A percentile compares a stretch with the other conserved stretches of the same genome.
phyloP scores from a whole-genome alignment of 2,329 filamentous ascomycete species.

The Apiospora aurea region DNA sequence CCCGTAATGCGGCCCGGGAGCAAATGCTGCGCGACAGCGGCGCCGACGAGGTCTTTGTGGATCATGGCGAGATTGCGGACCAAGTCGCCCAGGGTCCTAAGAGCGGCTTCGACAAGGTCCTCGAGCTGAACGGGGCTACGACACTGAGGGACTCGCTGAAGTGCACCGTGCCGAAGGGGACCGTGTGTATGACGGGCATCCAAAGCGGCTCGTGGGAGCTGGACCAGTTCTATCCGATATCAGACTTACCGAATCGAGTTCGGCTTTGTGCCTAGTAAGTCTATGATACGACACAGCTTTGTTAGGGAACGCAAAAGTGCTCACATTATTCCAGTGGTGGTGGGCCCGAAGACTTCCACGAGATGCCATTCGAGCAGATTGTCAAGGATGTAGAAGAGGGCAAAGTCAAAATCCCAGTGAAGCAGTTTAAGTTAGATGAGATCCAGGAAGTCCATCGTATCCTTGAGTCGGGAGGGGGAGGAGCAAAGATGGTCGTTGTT shows the following conservation, averaged over 20 bases:
- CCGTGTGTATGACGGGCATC: conserved; percentile 52
- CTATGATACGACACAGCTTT: not conserved
- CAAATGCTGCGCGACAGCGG: conserved; percentile 47
- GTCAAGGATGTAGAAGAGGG: conserved; percentile 32
- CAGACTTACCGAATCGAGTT: conserved; percentile 30
- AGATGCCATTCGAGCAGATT: conserved; percentile 33
- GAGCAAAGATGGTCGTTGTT: conserved; percentile 34
- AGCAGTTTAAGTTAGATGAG: conserved; percentile 34
- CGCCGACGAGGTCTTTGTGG: conserved; percentile 51
- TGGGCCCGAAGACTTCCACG: conserved; percentile 31
- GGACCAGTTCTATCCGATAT: conserved; percentile 29
- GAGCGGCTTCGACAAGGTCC: conserved; percentile 51
- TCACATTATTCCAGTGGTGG: conserved; percentile 23
- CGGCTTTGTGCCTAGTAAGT: conserved; percentile 29
- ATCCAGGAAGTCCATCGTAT: conserved; percentile 33
- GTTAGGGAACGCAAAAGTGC: not conserved
- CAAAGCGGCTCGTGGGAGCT: conserved; percentile 34
- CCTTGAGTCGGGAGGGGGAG: conserved; percentile 33
- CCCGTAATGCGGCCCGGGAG: conserved; percentile 44
- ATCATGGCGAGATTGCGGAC: conserved; percentile 48
- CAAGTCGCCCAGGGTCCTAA: conserved; percentile 41
- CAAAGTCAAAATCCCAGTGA: conserved; percentile 31
- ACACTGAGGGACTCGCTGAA: conserved; percentile 52
- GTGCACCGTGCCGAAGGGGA: conserved; percentile 47
- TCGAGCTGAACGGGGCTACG: conserved; percentile 53